phyloP scores from a whole-genome alignment of 345 rosid species.

The Eucalyptus camaldulensis region DNA sequence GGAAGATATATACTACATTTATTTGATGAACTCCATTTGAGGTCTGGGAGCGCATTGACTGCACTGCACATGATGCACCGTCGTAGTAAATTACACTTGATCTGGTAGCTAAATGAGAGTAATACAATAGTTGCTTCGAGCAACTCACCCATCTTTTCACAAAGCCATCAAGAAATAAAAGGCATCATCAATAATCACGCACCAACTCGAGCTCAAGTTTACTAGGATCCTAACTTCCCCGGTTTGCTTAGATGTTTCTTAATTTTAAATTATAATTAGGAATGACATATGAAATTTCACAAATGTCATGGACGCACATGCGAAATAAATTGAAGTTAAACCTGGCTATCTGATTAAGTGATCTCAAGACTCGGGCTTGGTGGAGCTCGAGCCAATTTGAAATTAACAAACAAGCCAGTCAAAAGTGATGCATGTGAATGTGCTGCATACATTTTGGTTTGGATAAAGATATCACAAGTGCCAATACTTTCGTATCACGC shows the following conservation, averaged over 20 bases:
- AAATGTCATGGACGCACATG: background rate
- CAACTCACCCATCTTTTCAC: background rate
- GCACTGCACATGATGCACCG: background rate
- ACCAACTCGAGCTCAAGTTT: background rate
- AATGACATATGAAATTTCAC: background rate
- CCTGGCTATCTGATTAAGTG: background rate
- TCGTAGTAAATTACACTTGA: background rate
- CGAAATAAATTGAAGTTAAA: background rate
- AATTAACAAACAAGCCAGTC: background rate
- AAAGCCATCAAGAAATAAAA: background rate
- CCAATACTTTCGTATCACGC: no score
- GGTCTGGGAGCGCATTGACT: background rate
- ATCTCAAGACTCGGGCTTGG: no score
- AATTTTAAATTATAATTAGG: background rate
- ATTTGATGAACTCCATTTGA: background rate
- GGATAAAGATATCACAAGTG: no score
- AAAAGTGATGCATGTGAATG: no score
- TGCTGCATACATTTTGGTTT: no score
- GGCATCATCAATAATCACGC: background rate
- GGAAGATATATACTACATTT: background rate
- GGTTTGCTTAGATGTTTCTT: background rate
- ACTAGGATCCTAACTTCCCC: background rate
- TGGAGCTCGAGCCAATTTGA: background rate
- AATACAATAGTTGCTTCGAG: background rate
- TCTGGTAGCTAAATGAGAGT: background rate